Evolutionary conservation across 768 basidiomycete genomes (phyloP), one percentile per base, ranked within the genome.

Genomic region (Lactifluus rugatus): DNA sequence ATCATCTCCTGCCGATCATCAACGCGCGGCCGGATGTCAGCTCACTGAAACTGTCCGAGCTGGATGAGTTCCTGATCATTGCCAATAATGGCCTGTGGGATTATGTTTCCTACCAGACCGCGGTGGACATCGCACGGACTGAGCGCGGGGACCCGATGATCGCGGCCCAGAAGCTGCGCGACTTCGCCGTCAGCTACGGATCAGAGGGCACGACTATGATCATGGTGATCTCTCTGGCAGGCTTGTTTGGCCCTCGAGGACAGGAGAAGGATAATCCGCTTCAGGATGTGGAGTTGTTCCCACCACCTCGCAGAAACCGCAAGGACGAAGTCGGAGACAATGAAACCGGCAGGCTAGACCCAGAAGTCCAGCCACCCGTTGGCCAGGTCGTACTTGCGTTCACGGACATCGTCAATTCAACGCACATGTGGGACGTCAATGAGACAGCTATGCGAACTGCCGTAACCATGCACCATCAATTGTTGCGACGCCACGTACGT

Each of bases 331-430:
- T 81, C 52, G 73, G 67, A 28, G 83, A 89, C 68, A 77, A 79
- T 3, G 75, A 74, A 47, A 76, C 88, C 26, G 71, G 78, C 21
- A 76, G 88, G 54, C 75, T 96, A 28, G 83, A 82, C 45, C 78
- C 78, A 34, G 94, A 94, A 67, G 86, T 96, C 49, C 76, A 84
- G 2, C 81, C 96, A 0, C 96, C 96, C 0, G 79, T 73, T 3
- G 96, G 95, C 0, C 86, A 89, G 66, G 73, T 99, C 48, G 90
- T 93, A 17, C 79, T 99, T 53, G 95, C 93, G 32, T 99, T 99
- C 74, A 99, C 95, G 17, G 96, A 98, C 73, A 97, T 99, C 64
- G 83, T 89, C 32, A 97, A 97, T 66, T 98, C 96, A 56, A 98
- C 96, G 0, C 86, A 89, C 61, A 75, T 98, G 0, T 99, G 95